Base-by-base conservation (phyloP, 768 basidiomycete species). In the Hemileccinum impolitum region DNA sequence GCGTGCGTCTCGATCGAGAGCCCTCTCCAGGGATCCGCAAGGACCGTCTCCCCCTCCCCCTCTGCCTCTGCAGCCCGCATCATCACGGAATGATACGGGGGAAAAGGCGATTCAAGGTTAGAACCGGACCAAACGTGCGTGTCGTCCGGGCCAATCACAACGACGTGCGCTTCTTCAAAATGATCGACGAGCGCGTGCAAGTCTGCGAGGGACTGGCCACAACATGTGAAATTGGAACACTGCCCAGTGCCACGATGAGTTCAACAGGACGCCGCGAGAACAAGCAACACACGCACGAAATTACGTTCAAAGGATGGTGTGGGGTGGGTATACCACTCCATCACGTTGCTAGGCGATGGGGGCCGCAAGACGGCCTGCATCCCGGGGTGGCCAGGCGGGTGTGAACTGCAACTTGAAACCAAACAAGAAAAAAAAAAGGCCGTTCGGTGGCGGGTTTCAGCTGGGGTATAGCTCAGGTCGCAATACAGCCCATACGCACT, bases 161-260 rank as follows among this genome's bases (percentile, higher is more conserved):
- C 62, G 39, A 72, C 74, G 47, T 72, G 72, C 7, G 62, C 54
- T 54, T 79, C 78, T 54, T 79, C 78, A 43, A 76, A 75, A 52
- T 80, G 81, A 53, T 76, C 74, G 45, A 80, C 66, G 17, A 79
- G 69, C 34, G 70, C 72, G 55, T 80, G 79, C 34, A 79, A 65
- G 62, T 77, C 75, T 6, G 70, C 56, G 26, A 78, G 72, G 18
- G 65, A 60, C 38, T 70, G 63, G 36, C 72, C 74, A 55, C 79
- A 79, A 55, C 80, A 79, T 28, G 67, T 69, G 57, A 75, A 79
- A 65, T 79, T 65, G 34, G 68, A 65, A 51, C 73, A 75, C 70
- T 72, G 19, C 39, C n/a, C 9, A 8, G 8, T 30, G 28, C 9
- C 28, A 30, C 28, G 11, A 30, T 12, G 11, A 30, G 11, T 30